These are phyloP conservation scores for Giardia duodenalis DNA, from an alignment of 208 protist species.

Conservation along the genomic window DNA sequence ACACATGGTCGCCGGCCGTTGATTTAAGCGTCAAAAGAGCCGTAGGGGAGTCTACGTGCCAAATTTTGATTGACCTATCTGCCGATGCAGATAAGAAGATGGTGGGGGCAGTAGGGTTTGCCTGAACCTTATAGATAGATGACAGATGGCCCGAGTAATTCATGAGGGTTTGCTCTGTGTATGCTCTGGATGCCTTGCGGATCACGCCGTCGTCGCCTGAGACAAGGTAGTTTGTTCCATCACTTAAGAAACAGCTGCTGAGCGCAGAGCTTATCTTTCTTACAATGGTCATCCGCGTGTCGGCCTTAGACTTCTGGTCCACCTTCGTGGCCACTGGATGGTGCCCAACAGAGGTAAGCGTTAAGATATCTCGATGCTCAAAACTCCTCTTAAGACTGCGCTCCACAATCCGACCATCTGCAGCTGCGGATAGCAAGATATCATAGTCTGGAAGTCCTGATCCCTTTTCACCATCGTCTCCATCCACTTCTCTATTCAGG, in stretches of 20 bases:
- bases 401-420: constrained; percentile 23
- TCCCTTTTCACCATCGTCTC: neutral
- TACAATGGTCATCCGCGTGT: constrained; percentile 18
- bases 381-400: constrained; percentile 24
- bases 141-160: neutral
- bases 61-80: neutral
- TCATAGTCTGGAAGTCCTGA: neutral
- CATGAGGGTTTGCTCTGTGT: constrained; percentile 22
- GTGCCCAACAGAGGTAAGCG: neutral
- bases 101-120: neutral
- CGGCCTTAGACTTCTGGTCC: neutral
- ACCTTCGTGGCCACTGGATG: neutral
- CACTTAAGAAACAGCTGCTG: neutral
- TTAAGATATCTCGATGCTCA: constrained; percentile 26
- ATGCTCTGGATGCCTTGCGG: neutral
- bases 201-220: constrained; percentile 21
- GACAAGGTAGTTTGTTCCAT: neutral
- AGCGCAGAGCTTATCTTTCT: constrained; percentile 5
- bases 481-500: no score
- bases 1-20: neutral
- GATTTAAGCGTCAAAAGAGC: constrained; percentile 20
- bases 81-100: constrained; percentile 13
- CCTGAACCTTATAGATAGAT: constrained; percentile 16
- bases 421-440: neutral
- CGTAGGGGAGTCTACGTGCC: neutral